phyloP scores from a whole-genome alignment of 2,329 filamentous ascomycete species.

The Calycina marina region DNA sequence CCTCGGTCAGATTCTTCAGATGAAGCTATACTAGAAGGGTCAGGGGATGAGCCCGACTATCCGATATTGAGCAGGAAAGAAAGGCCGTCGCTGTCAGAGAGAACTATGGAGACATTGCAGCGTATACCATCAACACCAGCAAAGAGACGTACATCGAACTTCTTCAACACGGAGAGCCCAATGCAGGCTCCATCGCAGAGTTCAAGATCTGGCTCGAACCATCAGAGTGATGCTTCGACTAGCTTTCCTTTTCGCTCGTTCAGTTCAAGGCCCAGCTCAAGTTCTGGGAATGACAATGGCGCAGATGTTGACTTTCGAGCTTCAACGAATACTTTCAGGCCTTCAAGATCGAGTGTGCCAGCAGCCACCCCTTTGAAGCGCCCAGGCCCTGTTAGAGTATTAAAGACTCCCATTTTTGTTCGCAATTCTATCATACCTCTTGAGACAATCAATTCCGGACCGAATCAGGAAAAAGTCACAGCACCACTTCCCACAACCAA shows the following conservation, averaged over 20 bases:
- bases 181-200: constrained; percentile 32
- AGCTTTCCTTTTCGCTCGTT: constrained; percentile 33
- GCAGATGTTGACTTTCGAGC: constrained; percentile 27
- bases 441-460: too few relatives aligned
- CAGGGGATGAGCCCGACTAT: background rate
- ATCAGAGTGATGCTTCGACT: constrained; percentile 44
- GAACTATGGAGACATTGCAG: constrained; percentile 74
- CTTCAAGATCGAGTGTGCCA: constrained; percentile 27
- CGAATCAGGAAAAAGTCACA: background rate
- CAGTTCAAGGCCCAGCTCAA: constrained; percentile 39
- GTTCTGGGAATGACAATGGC: constrained; percentile 29
- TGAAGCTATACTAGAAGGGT: constrained; percentile 2
- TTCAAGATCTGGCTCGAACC: constrained; percentile 34
- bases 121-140: constrained; percentile 66
- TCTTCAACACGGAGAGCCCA: constrained; percentile 52
- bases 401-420: constrained; percentile 24
- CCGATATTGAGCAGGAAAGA: constrained; percentile 6
- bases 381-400: constrained; percentile 22
- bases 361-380: constrained; percentile 29
- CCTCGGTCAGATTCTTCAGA: constrained; percentile 3
- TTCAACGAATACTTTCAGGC: constrained; percentile 30
- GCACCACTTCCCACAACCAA: constrained; percentile 18
- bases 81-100: constrained; percentile 55
- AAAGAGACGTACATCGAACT: constrained; percentile 49
- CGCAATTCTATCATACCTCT: constrained; percentile 8